Base-by-base conservation (phyloP, 2,329 filamentous ascomycete species). In the Monosporascus cannonballus region DNA sequence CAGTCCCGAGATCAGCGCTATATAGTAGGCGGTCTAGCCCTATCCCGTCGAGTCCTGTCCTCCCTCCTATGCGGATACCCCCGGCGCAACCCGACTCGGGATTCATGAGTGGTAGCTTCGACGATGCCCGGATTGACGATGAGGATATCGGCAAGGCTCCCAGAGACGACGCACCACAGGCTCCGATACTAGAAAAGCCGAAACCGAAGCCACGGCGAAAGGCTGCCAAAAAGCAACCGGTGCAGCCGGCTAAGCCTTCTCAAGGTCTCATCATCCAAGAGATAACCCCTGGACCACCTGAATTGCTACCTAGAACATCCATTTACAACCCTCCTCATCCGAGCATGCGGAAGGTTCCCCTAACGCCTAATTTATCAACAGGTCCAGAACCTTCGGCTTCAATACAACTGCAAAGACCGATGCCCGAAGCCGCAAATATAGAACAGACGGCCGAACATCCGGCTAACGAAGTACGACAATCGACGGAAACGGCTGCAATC, bases 101-200 rank as follows among this genome's bases (percentile, higher is more conserved):
- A 1, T 95, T 95, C 64, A 89, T 92, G 80, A 94, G 89, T 65
- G 87, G 87, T n/a, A 81, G 84, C 6, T 68, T 87, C 17, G 80
- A 87, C n/a, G 84, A 87, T 25, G 75, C 56, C 48, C 59, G 59
- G 36, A 42, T 85, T 6, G 81, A 90, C 54, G 86, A 86, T 38
- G 83, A 89, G 24, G 78, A 83, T 15, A 70, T 74, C 1, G 68
- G 73, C 14, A 75, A 76, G 53, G 63, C 72, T n/a, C 59, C 73
- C 7, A 67, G 71, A 14, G 68, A 67, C 25, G 64, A 65, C 17
- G 67, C 66, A 9, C 52, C 65, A 3, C 64, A 64, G 48, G 55
- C 61, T 18, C 49, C 60, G 14, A 54, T 55, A n/a, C 57, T 57
- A 17, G 53, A 62, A 60, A 63, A 74, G 54, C 67, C 59, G 59